Evolutionary conservation across 345 rosid genomes (phyloP).

Genomic region (Passiflora organensis): DNA sequence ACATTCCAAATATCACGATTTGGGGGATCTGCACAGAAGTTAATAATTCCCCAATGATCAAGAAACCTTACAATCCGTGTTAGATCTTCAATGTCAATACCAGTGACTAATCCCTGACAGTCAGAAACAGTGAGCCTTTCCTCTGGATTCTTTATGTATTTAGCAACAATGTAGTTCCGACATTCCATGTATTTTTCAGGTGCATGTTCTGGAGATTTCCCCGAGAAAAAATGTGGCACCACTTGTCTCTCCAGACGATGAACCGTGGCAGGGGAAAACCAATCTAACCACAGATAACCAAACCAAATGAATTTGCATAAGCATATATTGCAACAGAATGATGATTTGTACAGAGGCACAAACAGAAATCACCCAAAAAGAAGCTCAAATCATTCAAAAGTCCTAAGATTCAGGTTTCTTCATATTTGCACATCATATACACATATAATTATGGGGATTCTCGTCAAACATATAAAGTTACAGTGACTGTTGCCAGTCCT

Average conservation of each 20-base stretch:
- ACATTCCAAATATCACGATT: constrained; percentile 50
- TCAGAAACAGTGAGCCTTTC: constrained; percentile 63
- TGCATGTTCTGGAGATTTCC: constrained; percentile 65
- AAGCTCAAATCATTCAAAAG: neutral
- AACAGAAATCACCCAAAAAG: neutral
- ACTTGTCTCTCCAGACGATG: constrained; percentile 96
- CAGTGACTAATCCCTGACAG: constrained; percentile 56
- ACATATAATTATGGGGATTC: neutral
- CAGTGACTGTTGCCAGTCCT: too few relatives aligned
- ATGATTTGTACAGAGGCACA: neutral
- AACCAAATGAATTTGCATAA: neutral
- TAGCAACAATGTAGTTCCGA: constrained; percentile 78
- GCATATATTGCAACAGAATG: constrained; percentile 14
- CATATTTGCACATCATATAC: neutral
- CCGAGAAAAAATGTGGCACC: constrained; percentile 94
- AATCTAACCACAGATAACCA: constrained; percentile 44
- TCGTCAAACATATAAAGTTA: too few relatives aligned
- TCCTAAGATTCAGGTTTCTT: neutral
- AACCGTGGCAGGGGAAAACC: constrained; percentile 84
- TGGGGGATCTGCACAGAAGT: constrained; percentile 65
- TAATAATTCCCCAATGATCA: constrained; percentile 97
- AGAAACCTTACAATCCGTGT: constrained; percentile 83
- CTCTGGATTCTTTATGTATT: constrained; percentile 78
- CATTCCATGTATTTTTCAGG: constrained; percentile 89
- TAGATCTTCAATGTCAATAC: constrained; percentile 60